phyloP scores from a whole-genome alignment of 1,284 basidiomycete genomes.

The Irpex rosettiformis region DNA sequence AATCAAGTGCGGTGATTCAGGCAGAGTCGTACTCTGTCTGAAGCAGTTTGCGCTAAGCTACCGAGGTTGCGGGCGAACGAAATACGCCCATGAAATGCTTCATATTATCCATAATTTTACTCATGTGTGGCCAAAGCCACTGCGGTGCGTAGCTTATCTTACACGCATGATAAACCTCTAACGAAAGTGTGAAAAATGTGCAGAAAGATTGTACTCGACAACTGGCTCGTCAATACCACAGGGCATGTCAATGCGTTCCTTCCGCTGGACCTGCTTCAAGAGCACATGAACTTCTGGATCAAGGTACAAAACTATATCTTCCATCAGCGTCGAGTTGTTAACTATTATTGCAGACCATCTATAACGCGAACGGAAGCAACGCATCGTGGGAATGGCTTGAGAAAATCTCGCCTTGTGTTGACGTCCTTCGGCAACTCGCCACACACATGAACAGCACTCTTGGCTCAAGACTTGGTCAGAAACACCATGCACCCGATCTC shows the following conservation, averaged over 20 bases:
- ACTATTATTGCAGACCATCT: slow-evolving; percentile 23
- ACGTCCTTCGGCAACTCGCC: slow-evolving; percentile 30
- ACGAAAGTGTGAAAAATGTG: no score
- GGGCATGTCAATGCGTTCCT: slow-evolving; percentile 29
- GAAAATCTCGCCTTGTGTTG: slow-evolving; percentile 34
- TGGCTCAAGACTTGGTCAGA: slow-evolving; percentile 29
- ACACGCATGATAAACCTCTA: no score
- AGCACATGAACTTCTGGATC: slow-evolving; percentile 40
- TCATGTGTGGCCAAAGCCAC: no score
- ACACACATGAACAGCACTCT: slow-evolving; percentile 26
- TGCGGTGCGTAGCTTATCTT: no score
- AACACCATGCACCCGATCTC: slow-evolving; percentile 28
- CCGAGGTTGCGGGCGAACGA: no score
- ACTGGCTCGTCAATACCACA: no score
- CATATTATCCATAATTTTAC: no score
- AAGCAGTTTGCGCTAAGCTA: no score
- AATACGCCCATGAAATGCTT: no score
- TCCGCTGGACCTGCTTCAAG: slow-evolving; percentile 37
- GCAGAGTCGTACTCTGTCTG: no score
- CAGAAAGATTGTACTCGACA: no score
- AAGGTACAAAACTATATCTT: slow-evolving; percentile 19
- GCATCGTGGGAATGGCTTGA: slow-evolving; percentile 39
- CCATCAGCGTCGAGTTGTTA: background rate
- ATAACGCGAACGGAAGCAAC: slow-evolving; percentile 33
- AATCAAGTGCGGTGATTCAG: no score